These are phyloP conservation scores for Sporothrix inflata DNA, from an alignment of 2,329 filamentous ascomycete genomes.

Conservation along the genomic window DNA sequence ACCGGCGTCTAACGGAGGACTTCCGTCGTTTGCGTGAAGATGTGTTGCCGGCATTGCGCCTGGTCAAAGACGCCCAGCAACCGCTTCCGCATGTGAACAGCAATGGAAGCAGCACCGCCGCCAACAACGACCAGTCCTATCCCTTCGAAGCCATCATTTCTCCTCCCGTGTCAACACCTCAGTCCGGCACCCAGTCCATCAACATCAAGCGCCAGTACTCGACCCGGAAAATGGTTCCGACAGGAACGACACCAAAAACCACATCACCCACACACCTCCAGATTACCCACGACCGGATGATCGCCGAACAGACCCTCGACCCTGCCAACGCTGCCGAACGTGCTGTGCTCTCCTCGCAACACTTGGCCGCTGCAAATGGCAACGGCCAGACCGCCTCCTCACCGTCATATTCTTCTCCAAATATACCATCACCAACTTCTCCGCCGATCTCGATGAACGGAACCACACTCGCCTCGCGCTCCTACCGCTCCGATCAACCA, in stretches of 20 bases:
- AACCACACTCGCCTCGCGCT: slow-evolving; percentile 61
- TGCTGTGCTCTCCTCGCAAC: slow-evolving; percentile 68
- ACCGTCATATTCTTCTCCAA: slow-evolving; percentile 64
- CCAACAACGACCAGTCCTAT: slow-evolving; percentile 47
- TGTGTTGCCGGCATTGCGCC: slow-evolving; percentile 83
- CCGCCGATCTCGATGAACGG: slow-evolving; percentile 59
- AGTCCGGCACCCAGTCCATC: slow-evolving; percentile 54
- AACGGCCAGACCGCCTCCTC: slow-evolving; percentile 54
- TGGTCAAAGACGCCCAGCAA: slow-evolving; percentile 89
- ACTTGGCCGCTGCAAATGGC: slow-evolving; percentile 71
- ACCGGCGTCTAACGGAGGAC: slow-evolving; percentile 83
- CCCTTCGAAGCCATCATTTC: slow-evolving; percentile 44
- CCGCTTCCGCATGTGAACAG: slow-evolving; percentile 67
- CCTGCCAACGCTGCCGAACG: slow-evolving; percentile 70
- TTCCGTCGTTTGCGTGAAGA: slow-evolving; percentile 89
- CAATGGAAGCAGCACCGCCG: slow-evolving; percentile 35
- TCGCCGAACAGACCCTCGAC: slow-evolving; percentile 68
- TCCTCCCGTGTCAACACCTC: slow-evolving; percentile 36
- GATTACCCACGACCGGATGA: slow-evolving; percentile 66
- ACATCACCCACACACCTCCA: slow-evolving; percentile 74
- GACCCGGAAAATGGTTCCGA: slow-evolving; percentile 68
- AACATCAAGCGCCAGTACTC: slow-evolving; percentile 73
- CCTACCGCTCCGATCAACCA: slow-evolving; percentile 61
- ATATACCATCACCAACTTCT: slow-evolving; percentile 71
- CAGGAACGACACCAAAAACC: slow-evolving; percentile 71